Conservation (phyloP, 2,329 filamentous ascomycete species). For the Colletotrichum navitas region DNA sequence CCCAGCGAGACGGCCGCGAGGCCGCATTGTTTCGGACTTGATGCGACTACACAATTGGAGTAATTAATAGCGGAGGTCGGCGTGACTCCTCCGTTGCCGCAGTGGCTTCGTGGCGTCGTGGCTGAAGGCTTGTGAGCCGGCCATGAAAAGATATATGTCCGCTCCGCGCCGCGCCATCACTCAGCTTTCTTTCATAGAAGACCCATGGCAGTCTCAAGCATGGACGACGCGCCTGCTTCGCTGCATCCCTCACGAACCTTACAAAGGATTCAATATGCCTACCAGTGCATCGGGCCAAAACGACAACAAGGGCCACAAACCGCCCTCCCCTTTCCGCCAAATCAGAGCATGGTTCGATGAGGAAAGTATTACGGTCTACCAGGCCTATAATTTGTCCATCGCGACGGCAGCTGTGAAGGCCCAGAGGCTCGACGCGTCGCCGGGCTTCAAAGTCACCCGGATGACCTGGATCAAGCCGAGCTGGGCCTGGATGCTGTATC, state of each 20-base stretch:
- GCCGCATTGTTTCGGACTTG: not conserved
- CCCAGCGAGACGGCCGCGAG: no score
- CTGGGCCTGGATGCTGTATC: constrained; percentile 75
- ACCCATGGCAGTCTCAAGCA: not conserved
- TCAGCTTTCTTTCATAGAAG: not conserved
- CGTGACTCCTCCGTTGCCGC: not conserved
- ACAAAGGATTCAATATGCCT: not conserved
- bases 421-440: constrained; percentile 66
- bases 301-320: no score
- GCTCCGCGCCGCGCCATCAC: not conserved
- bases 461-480: constrained; percentile 77
- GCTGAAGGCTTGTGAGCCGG: not conserved
- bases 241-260: not conserved
- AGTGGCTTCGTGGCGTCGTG: not conserved
- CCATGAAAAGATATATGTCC: not conserved
- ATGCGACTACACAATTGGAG: not conserved
- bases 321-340: constrained; percentile 52
- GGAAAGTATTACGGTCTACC: constrained; percentile 70
- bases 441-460: constrained; percentile 63
- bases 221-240: no score
- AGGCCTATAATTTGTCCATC: constrained; percentile 68
- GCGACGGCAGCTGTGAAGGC: constrained; percentile 63
- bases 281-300: not conserved
- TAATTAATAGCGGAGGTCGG: not conserved
- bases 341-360: constrained; percentile 65